Base-by-base conservation (phyloP, 805 yeast species). In the Ogataea pini region DNA sequence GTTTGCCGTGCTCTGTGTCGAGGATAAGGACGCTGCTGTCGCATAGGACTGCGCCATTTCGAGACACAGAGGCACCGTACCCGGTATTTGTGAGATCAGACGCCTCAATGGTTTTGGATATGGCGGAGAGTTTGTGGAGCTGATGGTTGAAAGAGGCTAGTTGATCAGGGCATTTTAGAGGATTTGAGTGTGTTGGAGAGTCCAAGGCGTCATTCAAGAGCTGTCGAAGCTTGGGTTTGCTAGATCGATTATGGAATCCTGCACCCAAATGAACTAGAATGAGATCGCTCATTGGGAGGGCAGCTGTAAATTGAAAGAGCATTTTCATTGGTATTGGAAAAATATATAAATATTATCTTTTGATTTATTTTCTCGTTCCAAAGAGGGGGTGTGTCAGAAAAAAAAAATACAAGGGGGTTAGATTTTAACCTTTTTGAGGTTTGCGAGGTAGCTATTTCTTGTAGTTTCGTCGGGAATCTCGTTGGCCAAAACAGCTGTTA, bases 251-350 rank as follows among this genome's bases (percentile, higher is more conserved):
- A 36, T 78, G 82, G 28, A 58, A 64, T 1, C 83, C 83, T 3
- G 83, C 83, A 1, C 83, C 83, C 19, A 76, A 59, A 57, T 79
- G 83, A n/a, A 71, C 60, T 8, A 78, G 51, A 4, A 49, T 25
- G 59, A 49, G 36, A 31, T 28, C 42, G 16, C 19, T 29, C 31
- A 41, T 25, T 17, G 20, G 20, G 7, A 4, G 24, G 29, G 33
- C n/a, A 28, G 10, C 8, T 13, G 12, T 22, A 8, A 8, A 22
- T 22, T 6, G 5, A 22, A 22, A 8, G 25, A 22, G 25, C 25
- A 22, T 8, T 22, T 22, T 46, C 40, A n/a, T n/a, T n/a, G n/a
- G n/a, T n/a, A n/a, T n/a, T n/a, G n/a, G 41, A 13, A n/a, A 34
- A 19, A 39, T 22, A 22, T 8, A 22, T 5, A 8, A 22, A 22